A percentile compares a stretch with the other conserved stretches of the same genome.
These are phyloP conservation scores for Haematococcus lacustris DNA, from an alignment of 139 green algal species.

Conservation along the genomic window DNA sequence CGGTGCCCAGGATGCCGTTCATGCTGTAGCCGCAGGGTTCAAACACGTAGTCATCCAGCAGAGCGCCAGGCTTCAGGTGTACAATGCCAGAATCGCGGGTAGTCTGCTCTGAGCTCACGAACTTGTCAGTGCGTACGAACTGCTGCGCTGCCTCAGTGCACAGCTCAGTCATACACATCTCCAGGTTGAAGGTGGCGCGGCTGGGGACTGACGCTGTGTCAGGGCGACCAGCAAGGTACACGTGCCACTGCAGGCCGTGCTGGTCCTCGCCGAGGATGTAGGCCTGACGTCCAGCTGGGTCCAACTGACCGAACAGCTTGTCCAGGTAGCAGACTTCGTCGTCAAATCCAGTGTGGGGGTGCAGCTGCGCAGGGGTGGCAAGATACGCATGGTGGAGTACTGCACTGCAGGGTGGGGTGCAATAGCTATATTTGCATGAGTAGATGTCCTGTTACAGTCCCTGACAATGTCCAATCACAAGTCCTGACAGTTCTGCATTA, in stretches of 20 bases:
- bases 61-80: constrained; percentile 59
- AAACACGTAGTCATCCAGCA: constrained; percentile 97
- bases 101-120: constrained; percentile 51
- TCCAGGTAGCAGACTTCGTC: constrained; percentile 71
- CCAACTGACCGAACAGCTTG: constrained; percentile 57
- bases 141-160: constrained; percentile 39
- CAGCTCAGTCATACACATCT: constrained; percentile 96
- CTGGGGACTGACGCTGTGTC: constrained; percentile 3
- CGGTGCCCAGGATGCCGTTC: constrained; percentile 76
- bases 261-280: constrained; percentile 80
- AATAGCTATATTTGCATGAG: too few species aligned
- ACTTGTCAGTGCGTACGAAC: constrained; percentile 70
- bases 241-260: constrained; percentile 88
- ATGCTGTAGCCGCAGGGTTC: constrained; percentile 98
- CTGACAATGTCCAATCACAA: too few species aligned
- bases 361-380: too few species aligned
- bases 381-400: too few species aligned
- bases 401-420: too few species aligned
- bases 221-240: constrained; percentile 67
- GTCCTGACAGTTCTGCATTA: too few species aligned
- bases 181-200: constrained; percentile 68
- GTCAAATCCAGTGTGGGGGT: too few species aligned
- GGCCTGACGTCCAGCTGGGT: constrained; percentile 38
- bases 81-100: constrained; percentile 63
- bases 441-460: too few species aligned